Evolutionary conservation across 2,329 filamentous ascomycete species (phyloP), one percentile per base, ranked within the genome.

Genomic region (Penicillium digitatum): DNA sequence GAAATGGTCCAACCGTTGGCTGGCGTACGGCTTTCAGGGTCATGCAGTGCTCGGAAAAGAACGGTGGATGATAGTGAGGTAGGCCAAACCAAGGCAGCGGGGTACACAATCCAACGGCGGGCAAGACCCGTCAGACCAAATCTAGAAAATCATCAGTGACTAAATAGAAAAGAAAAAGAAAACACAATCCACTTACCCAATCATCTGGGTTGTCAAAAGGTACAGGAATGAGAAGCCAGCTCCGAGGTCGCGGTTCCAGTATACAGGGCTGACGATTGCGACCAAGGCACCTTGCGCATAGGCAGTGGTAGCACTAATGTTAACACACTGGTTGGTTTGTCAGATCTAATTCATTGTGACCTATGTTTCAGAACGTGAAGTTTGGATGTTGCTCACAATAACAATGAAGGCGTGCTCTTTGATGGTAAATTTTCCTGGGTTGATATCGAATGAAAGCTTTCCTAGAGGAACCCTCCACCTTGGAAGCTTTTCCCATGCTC

Each of bases 161-260:
- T 18, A 2, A 2, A 29, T 9, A 16, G 7, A 1, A 11, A 9
- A 5, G 14, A 16, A 12, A 20, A 20, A 20, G 1, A 2, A 10
- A 20, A 7, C n/a, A n/a, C n/a, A 4, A 26, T 34, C 1, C 1
- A 37, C 56, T 49, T 46, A 65, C 63, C 68, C 68, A 12, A 70
- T 56, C 67, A 70, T 69, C 44, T 69, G 67, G 1, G 67, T 67
- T 1, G 67, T 68, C 46, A 71, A 46, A 12, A 70, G 61, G 34
- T 68, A 71, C n/a, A 71, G 48, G 44, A 71, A 71, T 5, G 65
- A 67, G 49, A 70, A 70, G 0, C 68, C 68, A 7, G 68, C 62
- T 10, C 68, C 68, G 18, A 61, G 70, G 34, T 73, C 68, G 5
- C 61, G 64, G 49, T 67, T 61, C 70, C 71, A 73, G 45, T 69